These are phyloP conservation scores for Termitomyces sp. DNA, from an alignment of 768 basidiomycete species.

Conservation along the genomic window DNA sequence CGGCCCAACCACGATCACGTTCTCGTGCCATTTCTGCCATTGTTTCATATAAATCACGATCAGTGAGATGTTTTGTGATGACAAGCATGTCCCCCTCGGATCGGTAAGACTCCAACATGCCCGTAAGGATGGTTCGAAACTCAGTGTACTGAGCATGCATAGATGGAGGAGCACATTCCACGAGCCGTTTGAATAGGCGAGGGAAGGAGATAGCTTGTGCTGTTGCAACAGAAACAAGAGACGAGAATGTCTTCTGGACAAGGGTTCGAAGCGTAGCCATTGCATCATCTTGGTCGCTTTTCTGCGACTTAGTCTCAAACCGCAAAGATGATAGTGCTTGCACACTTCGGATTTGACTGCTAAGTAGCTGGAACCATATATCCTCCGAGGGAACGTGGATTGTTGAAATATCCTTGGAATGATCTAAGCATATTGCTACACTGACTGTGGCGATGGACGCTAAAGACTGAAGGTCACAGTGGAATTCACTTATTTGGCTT, in stretches of 20 bases:
- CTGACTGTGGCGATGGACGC: slow-evolving; percentile 56
- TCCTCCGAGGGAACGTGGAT: slow-evolving; percentile 60
- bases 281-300: slow-evolving; percentile 20
- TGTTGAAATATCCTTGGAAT: slow-evolving; percentile 42
- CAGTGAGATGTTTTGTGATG: slow-evolving; percentile 78
- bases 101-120: slow-evolving; percentile 95
- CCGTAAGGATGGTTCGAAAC: slow-evolving; percentile 83
- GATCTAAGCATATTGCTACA: slow-evolving; percentile 64
- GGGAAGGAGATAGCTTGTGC: slow-evolving; percentile 85
- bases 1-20: slow-evolving; percentile 58
- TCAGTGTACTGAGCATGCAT: slow-evolving; percentile 77
- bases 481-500: slow-evolving; percentile 20
- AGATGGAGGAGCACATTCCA: slow-evolving; percentile 62
- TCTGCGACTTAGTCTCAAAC: slow-evolving; percentile 11
- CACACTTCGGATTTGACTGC: slow-evolving; percentile 75
- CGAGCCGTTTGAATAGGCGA: slow-evolving; percentile 85
- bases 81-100: slow-evolving; percentile 86
- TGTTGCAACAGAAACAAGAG: slow-evolving; percentile 81
- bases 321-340: slow-evolving; percentile 57
- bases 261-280: slow-evolving; percentile 60
- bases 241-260: slow-evolving; percentile 79
- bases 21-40: slow-evolving; percentile 57
- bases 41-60: slow-evolving; percentile 76
- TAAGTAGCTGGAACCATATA: slow-evolving; percentile 84
- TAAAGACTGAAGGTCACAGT: slow-evolving; percentile 42